Evolutionary conservation across 257 asterid species (phyloP), one percentile per base, ranked within the genome.

Genomic region (Henckelia pumila): DNA sequence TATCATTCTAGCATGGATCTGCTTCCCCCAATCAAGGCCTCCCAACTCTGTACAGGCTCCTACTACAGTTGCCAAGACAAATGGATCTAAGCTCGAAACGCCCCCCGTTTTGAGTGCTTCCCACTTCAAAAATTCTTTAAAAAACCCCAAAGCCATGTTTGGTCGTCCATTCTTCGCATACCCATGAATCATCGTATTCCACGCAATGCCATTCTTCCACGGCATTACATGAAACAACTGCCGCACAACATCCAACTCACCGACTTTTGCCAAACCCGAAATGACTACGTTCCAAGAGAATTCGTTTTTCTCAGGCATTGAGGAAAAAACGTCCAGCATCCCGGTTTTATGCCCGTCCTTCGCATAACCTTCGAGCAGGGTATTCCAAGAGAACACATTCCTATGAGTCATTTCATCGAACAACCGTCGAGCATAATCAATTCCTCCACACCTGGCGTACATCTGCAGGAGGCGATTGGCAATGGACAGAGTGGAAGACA

Each of bases 401-500:
- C 88, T 81, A 0, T 79, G 71, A 68, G 88, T 75, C 86, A 89
- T 89, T 75, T 92, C 95, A 30, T 84, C 97, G 19, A 92, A 92
- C 89, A 89, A 72, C 2, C 59, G 70, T 0, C 72, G 80, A 7
- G 93, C 96, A 29, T 86, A 86, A 0, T 56, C 28, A 9, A 85
- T 44, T 53, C 69, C 73, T 7, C 91, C 93, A 70, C 89, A 92
- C 79, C 87, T 79, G 0, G 59, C 8, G 47, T 89, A 89, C 95
- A 89, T 88, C 3, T 92, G 98, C 10, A 89, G 85, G 11, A 89
- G 84, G 61, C 98, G 91, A 70, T 89, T 92, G 66, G 89, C 87
- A 7, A 87, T 70, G 74, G 76, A 80, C 64, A 86, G 33, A 47
- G 87, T 64, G 62, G 96, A 84, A 32, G 61, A 79, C 6, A 88